Conservation (phyloP, 352 stramenopile species). For the Pythium sukuiense region DNA sequence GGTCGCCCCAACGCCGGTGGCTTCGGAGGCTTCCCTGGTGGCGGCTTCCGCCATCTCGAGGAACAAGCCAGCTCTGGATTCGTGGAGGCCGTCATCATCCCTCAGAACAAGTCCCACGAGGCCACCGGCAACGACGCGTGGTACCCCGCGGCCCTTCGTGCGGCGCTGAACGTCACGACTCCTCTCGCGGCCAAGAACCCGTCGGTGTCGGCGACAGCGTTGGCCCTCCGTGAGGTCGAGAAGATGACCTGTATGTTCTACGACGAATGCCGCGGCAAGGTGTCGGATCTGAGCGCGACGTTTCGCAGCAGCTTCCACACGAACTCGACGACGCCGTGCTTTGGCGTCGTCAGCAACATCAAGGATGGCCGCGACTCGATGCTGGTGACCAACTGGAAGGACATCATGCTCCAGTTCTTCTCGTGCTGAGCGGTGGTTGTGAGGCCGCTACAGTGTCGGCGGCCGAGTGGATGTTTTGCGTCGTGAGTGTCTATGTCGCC, state of each 20-base stretch:
- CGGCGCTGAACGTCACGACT: conserved; percentile 30
- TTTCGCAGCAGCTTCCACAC: conserved; percentile 74
- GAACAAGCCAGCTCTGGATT: conserved; percentile 28
- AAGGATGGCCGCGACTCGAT: conserved; percentile 58
- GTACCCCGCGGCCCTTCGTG: conserved; percentile 57
- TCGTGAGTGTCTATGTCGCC: not conserved
- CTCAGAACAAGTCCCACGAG: conserved; percentile 30
- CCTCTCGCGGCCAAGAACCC: conserved; percentile 25
- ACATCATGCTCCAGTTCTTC: conserved; percentile 67
- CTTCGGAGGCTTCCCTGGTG: not conserved
- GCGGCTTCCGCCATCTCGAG: conserved; percentile 16
- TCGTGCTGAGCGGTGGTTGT: conserved; percentile 33
- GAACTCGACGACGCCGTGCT: conserved; percentile 59
- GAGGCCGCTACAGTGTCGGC: not conserved
- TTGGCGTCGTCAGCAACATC: conserved; percentile 56
- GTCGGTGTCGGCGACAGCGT: conserved; percentile 29
- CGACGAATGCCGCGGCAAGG: conserved; percentile 74
- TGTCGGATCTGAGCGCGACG: conserved; percentile 57
- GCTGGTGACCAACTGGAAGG: conserved; percentile 68
- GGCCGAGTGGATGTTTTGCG: not conserved
- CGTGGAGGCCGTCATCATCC: conserved; percentile 68
- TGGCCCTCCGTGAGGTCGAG: conserved; percentile 71
- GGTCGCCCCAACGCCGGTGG: conserved; percentile 9
- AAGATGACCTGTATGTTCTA: conserved; percentile 91
- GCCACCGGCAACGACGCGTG: conserved; percentile 32